phyloP scores from a whole-genome alignment of 2,329 filamentous ascomycete genomes.

The Nemania sp. region DNA sequence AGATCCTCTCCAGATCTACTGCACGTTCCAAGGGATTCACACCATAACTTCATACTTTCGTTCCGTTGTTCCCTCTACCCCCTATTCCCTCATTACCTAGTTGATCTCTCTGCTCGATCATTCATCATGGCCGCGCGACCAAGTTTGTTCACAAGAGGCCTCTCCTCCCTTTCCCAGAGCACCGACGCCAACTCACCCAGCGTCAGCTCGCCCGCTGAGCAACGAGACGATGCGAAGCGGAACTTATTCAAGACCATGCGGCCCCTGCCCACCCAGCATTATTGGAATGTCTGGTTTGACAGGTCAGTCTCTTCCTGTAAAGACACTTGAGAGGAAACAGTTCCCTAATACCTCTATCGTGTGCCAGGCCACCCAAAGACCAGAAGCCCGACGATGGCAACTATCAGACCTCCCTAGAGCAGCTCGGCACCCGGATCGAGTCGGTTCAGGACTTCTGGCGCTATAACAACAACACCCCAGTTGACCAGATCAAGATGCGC shows the following conservation, averaged over 20 bases:
- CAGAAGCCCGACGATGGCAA: slow-evolving; percentile 47
- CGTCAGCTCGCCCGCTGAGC: slow-evolving; percentile 70
- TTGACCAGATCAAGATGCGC: slow-evolving; percentile 74
- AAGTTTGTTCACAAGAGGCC: slow-evolving; percentile 64
- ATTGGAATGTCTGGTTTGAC: slow-evolving; percentile 75
- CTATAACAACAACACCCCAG: slow-evolving; percentile 80
- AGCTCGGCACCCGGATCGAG: slow-evolving; percentile 70
- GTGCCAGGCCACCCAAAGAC: slow-evolving; percentile 50
- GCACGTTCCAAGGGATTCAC: neutral
- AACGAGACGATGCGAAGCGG: slow-evolving; percentile 79
- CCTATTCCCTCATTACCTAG: no score
- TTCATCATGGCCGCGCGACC: slow-evolving; percentile 59
- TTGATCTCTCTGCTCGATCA: no score
- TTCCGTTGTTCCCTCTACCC: no score
- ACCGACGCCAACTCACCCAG: slow-evolving; percentile 62
- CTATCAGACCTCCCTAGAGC: slow-evolving; percentile 62
- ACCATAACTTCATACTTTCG: no score
- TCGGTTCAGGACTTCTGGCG: slow-evolving; percentile 85
- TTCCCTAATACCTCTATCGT: neutral
- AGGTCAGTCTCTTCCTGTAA: slow-evolving; percentile 48
- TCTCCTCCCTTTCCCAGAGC: slow-evolving; percentile 65
- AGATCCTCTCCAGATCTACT: slow-evolving; percentile 7
- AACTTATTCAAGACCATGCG: slow-evolving; percentile 78
- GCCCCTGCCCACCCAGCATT: slow-evolving; percentile 76
- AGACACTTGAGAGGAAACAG: neutral